Base-by-base conservation (phyloP, 306 rosid species). In the Pyrus betulifolia region DNA sequence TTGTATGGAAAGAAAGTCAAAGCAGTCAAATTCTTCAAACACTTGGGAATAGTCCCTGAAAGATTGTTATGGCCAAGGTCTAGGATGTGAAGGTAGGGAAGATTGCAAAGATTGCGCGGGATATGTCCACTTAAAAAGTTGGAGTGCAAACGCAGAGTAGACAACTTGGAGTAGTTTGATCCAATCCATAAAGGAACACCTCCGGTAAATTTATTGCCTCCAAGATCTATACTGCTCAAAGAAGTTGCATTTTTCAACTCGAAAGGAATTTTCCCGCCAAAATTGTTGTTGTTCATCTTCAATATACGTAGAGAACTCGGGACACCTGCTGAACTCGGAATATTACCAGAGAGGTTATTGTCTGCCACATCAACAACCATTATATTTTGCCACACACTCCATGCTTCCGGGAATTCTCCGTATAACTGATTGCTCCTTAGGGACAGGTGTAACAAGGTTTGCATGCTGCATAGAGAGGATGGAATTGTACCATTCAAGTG, bases 281-380 rank as follows among this genome's bases (percentile, higher is more conserved):
- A 71, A n/a, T n/a, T 31, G 31, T 33, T 71, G 2, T 71, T 7
- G 65, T 31, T 71, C 51, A 54, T 8, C 74, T 70, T 71, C 49
- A 71, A 12, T n/a, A 71, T 9, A 0, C 0, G 0, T 5, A 13
- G 65, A 71, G 33, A 30, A 11, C 51, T 54, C 1, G n/a, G n/a
- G 21, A 33, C 49, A 12, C 51, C 75, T 31, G 54, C 6, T 30
- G 75, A 71, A 71, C 12, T 11, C 9, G 22, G 75, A 33, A 71
- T 30, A 11, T 33, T 71, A 11, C 65, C 74, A 14, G 74, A 51
- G 9, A 70, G 61, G 4, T 7, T 27, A 33, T 70, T 51, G 74
- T 18, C 17, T 8, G 60, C 42, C 2, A 45, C 40, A 45, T 69
- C 58, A 15, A 69, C 3, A 6, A 70, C 2, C 5, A 0, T 0